phyloP scores from a whole-genome alignment of 345 rosid genomes.

The Citropsis articulata region DNA sequence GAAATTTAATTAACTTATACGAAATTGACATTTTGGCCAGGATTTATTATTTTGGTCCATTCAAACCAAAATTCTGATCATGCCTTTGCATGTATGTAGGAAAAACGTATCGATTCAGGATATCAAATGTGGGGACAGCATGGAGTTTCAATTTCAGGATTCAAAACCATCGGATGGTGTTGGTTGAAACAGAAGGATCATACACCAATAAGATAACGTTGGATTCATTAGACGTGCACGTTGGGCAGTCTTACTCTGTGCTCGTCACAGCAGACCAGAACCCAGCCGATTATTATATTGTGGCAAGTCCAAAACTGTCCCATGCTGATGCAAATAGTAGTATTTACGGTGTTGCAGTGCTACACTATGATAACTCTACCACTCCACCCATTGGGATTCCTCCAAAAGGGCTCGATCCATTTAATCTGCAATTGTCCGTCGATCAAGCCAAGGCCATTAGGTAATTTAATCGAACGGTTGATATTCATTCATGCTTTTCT shows the following conservation, averaged over 20 bases:
- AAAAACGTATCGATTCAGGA: constrained; percentile 47
- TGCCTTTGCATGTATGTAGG: constrained; percentile 18
- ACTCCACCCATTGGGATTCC: constrained; percentile 21
- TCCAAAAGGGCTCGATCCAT: constrained; percentile 38
- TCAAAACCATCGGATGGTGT: constrained; percentile 40
- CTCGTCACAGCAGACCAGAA: constrained; percentile 52
- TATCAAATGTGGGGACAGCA: constrained; percentile 56
- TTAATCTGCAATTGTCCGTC: constrained; percentile 28
- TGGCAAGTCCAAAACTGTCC: constrained; percentile 44
- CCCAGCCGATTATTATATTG: constrained; percentile 44
- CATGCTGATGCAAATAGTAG: not conserved
- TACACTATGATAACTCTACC: constrained; percentile 32
- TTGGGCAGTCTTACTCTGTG: constrained; percentile 68
- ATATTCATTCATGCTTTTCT: too few relatives aligned
- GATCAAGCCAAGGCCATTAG: constrained; percentile 38
- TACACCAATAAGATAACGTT: constrained; percentile 46
- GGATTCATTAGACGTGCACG: constrained; percentile 50
- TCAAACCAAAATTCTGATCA: not conserved
- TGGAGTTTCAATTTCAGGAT: constrained; percentile 53
- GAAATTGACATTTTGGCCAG: too few relatives aligned
- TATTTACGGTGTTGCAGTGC: constrained; percentile 25
- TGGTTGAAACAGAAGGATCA: constrained; percentile 69
- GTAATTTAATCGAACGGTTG: constrained; percentile 13
- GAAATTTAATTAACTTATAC: too few relatives aligned
- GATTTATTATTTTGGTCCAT: too few relatives aligned